Evolutionary conservation across 1,284 basidiomycete genomes (phyloP).

Genomic region (Abortiporus biennis): DNA sequence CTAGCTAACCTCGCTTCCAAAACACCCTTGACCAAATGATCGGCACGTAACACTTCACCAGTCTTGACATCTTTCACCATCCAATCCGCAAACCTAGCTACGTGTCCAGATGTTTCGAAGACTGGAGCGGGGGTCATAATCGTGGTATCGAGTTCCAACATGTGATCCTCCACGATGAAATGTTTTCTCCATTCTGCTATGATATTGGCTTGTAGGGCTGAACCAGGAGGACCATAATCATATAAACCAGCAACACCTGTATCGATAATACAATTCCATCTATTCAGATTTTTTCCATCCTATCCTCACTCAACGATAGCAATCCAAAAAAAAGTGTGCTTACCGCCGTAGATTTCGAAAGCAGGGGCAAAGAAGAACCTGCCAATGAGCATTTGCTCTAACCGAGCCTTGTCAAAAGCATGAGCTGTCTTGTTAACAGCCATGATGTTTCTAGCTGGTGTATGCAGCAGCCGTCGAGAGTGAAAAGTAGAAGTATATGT

Average conservation of each 20-base stretch:
- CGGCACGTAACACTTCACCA: constrained; percentile 95
- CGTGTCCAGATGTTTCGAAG: constrained; percentile 97
- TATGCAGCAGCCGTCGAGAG: background rate
- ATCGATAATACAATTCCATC: constrained; percentile 1
- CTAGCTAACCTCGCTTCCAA: constrained; percentile 87
- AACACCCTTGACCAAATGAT: constrained; percentile 94
- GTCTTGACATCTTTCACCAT: constrained; percentile 97
- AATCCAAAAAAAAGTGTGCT: constrained; percentile 17
- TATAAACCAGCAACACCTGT: constrained; percentile 92
- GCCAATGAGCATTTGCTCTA: constrained; percentile 86
- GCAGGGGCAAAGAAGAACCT: constrained; percentile 98
- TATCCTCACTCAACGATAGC: constrained; percentile 1
- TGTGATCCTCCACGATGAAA: constrained; percentile 98
- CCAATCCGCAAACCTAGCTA: constrained; percentile 98
- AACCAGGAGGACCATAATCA: constrained; percentile 95
- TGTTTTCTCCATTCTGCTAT: constrained; percentile 96
- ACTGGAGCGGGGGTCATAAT: constrained; percentile 95
- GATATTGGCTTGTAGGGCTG: constrained; percentile 95
- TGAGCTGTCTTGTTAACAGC: constrained; percentile 81
- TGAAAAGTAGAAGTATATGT: constrained; percentile 3
- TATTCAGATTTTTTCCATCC: no score
- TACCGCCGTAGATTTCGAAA: constrained; percentile 98
- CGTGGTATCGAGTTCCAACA: constrained; percentile 98
- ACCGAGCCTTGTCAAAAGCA: constrained; percentile 81
- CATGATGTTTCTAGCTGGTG: constrained; percentile 11